Conservation (phyloP, 2,329 filamentous ascomycete species). For the Fusarium sp. region DNA sequence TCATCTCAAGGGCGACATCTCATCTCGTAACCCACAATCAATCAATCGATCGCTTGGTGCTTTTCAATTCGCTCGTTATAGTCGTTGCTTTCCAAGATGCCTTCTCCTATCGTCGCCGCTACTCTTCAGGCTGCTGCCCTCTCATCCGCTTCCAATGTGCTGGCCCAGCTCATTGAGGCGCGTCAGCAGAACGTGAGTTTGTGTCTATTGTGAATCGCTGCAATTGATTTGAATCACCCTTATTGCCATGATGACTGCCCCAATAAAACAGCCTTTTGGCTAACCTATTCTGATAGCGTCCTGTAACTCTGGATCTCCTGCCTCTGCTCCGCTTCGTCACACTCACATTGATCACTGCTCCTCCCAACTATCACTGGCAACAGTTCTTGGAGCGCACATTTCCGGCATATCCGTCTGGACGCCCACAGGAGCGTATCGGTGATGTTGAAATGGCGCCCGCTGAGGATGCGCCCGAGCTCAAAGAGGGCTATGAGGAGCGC, state of each 20-base stretch:
- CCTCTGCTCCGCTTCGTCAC: conserved; percentile 66
- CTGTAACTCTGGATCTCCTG: conserved; percentile 59
- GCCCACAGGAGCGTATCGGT: conserved; percentile 19
- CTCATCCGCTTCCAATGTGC: conserved; percentile 65
- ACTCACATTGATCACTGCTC: conserved; percentile 64
- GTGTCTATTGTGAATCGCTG: background rate
- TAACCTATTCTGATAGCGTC: conserved; percentile 30
- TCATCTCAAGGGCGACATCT: background rate
- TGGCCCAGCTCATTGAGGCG: conserved; percentile 66
- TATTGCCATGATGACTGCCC: background rate
- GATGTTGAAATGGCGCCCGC: conserved; percentile 48
- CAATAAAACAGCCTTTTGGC: too few relatives aligned
- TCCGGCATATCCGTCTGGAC: conserved; percentile 56
- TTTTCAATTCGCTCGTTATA: conserved; percentile 7
- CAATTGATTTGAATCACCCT: background rate
- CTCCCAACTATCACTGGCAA: conserved; percentile 71
- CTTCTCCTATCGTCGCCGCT: conserved; percentile 63
- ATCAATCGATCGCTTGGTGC: background rate
- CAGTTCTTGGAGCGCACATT: conserved; percentile 65
- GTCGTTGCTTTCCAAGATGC: conserved; percentile 50
- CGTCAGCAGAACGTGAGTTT: conserved; percentile 57
- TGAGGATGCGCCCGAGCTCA: conserved; percentile 39
- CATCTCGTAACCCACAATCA: background rate
- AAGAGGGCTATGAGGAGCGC: conserved; percentile 37
- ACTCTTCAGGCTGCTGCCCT: conserved; percentile 65